phyloP scores from a whole-genome alignment of 2,329 filamentous ascomycete species.

The Talaromyces sp. region DNA sequence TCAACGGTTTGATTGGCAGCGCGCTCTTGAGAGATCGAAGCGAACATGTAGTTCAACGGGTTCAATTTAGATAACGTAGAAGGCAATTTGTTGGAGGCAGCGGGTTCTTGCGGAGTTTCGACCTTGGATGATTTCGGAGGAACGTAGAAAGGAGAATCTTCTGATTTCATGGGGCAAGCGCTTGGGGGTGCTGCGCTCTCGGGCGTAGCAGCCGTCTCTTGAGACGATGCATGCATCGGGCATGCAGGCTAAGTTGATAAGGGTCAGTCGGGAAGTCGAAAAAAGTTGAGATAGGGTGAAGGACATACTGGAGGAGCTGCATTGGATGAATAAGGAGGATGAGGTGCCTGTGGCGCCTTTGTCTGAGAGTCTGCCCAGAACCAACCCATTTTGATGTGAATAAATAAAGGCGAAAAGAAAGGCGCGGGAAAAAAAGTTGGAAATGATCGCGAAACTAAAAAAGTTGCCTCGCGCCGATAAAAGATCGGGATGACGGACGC shows the following conservation, averaged over 20 bases:
- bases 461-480: slow-evolving; percentile 20
- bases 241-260: slow-evolving; percentile 60
- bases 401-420: background rate
- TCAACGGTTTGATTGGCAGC: slow-evolving; percentile 71
- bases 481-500: slow-evolving; percentile 19
- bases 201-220: slow-evolving; percentile 32
- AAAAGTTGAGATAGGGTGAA: slow-evolving; percentile 16
- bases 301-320: slow-evolving; percentile 59
- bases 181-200: slow-evolving; percentile 32
- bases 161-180: slow-evolving; percentile 52
- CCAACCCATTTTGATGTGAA: slow-evolving; percentile 61
- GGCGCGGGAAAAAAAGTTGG: background rate
- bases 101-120: slow-evolving; percentile 36
- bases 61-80: slow-evolving; percentile 69
- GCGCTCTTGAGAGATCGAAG: slow-evolving; percentile 76
- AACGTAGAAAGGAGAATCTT: slow-evolving; percentile 52
- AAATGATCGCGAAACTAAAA: slow-evolving; percentile 6
- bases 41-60: slow-evolving; percentile 95
- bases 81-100: slow-evolving; percentile 42
- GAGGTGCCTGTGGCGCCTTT: slow-evolving; percentile 45
- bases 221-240: slow-evolving; percentile 65
- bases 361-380: slow-evolving; percentile 65
- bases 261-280: slow-evolving; percentile 24
- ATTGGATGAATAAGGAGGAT: slow-evolving; percentile 49
- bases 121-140: slow-evolving; percentile 34